These are phyloP conservation scores for Coleophoma cylindrospora DNA, from an alignment of 2,329 filamentous ascomycete species.

Conservation along the genomic window DNA sequence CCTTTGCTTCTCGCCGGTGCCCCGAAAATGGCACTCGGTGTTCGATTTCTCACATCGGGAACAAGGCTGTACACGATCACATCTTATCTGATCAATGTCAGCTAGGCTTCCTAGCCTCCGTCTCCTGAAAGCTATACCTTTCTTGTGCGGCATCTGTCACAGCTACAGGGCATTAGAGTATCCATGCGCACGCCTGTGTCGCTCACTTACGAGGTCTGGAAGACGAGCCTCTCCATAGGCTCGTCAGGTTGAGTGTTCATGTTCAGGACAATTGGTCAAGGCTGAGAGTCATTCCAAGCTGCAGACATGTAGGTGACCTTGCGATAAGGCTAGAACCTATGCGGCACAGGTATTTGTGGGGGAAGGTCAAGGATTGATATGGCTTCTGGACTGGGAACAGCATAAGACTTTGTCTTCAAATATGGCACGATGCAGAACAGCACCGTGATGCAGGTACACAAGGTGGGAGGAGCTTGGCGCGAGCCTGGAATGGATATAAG, in stretches of 20 bases:
- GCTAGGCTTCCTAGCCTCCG: too few relatives aligned
- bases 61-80: slow-evolving; percentile 45
- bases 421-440: too few relatives aligned
- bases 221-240: slow-evolving; percentile 8
- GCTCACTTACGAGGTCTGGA: slow-evolving; percentile 7
- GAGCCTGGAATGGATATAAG: too few relatives aligned
- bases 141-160: slow-evolving; percentile 37
- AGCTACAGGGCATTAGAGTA: slow-evolving; percentile 24
- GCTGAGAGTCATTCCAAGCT: too few relatives aligned
- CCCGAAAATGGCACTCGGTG: slow-evolving; percentile 33
- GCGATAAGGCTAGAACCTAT: too few relatives aligned
- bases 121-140: slow-evolving; percentile 26
- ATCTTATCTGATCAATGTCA: slow-evolving; percentile 41
- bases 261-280: not conserved
- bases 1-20: slow-evolving; percentile 38
- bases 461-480: too few relatives aligned
- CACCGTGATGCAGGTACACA: too few relatives aligned
- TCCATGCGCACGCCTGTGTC: not conserved
- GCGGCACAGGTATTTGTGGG: too few relatives aligned
- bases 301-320: too few relatives aligned
- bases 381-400: too few relatives aligned
- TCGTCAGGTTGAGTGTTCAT: slow-evolving; percentile 3
- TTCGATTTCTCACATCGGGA: slow-evolving; percentile 39
- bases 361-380: too few relatives aligned
- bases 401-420: too few relatives aligned